Evolutionary conservation across 83 land plant species (phyloP).

Genomic region (Thuja plicata): DNA sequence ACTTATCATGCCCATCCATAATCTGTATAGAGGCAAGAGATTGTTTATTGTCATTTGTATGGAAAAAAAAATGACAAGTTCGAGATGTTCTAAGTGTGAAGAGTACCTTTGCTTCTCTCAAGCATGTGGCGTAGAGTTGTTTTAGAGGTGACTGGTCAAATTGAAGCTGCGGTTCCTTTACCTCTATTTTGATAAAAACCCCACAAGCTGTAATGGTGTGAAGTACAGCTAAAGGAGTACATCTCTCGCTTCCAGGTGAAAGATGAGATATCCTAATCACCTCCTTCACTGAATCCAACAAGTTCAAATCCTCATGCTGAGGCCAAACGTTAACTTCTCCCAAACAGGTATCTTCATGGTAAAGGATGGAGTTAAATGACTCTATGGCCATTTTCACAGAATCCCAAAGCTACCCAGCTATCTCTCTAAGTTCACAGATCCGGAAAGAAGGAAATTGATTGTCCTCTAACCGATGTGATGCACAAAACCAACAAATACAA

Average conservation of each 20-base stretch:
- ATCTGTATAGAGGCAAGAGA: background rate
- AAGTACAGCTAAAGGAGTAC: slow-evolving; percentile 87
- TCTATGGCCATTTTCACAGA: slow-evolving; percentile 13
- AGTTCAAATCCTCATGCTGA: slow-evolving; percentile 19
- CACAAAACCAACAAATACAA: background rate
- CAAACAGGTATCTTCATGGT: slow-evolving; percentile 40
- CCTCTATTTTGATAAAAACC: slow-evolving; percentile 75
- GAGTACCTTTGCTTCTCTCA: slow-evolving; percentile 68
- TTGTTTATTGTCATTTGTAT: background rate
- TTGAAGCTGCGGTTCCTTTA: slow-evolving; percentile 22
- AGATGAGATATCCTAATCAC: slow-evolving; percentile 62
- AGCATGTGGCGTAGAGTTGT: slow-evolving; percentile 63
- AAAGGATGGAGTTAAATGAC: slow-evolving; percentile 39
- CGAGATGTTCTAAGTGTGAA: background rate
- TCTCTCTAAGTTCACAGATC: background rate
- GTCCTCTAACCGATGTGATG: background rate
- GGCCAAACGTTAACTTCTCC: slow-evolving; percentile 63
- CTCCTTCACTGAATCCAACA: slow-evolving; percentile 25
- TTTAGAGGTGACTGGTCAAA: slow-evolving; percentile 38
- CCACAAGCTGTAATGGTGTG: slow-evolving; percentile 65
- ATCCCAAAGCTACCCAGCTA: background rate
- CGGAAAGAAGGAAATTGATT: background rate
- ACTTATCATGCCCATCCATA: background rate
- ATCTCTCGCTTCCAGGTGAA: slow-evolving; percentile 80
- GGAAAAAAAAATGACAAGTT: background rate